A percentile compares a stretch with the other conserved stretches of the same genome.
Conservation (phyloP, 2,329 filamentous ascomycete genomes). For the Cladophialophora chaetospira region DNA sequence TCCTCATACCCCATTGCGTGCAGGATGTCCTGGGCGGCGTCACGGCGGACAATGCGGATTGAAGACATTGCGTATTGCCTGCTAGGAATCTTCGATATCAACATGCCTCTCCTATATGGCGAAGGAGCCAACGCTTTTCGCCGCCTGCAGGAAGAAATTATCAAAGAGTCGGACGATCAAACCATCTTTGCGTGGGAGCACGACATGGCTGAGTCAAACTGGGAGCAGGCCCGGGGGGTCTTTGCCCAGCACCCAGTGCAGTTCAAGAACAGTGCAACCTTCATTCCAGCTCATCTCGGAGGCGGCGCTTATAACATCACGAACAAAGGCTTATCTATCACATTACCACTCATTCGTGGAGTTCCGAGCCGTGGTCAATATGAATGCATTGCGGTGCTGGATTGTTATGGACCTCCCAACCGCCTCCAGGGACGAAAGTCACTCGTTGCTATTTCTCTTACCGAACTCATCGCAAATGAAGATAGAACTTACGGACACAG, state of each 20-base stretch:
- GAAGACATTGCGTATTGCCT: slow-evolving; percentile 51
- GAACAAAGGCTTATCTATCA: not conserved
- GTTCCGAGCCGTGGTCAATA: too few relatives aligned
- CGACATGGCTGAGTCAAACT: not conserved
- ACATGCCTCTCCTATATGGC: slow-evolving; percentile 51
- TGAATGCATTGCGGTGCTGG: too few relatives aligned
- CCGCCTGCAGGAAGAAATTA: slow-evolving; percentile 29
- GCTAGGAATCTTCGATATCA: slow-evolving; percentile 48
- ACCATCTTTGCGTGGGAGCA: slow-evolving; percentile 23
- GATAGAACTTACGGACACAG: too few relatives aligned
- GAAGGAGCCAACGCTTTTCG: slow-evolving; percentile 36
- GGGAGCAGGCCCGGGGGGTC: not conserved
- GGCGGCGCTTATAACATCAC: not conserved
- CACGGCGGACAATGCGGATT: slow-evolving; percentile 36
- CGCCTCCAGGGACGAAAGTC: too few relatives aligned
- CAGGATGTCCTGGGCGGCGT: slow-evolving; percentile 43
- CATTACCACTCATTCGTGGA: not conserved
- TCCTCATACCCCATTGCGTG: not conserved
- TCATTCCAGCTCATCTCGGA: not conserved
- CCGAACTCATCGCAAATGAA: too few relatives aligned
- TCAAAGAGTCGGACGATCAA: slow-evolving; percentile 22
- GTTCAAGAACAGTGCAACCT: not conserved
- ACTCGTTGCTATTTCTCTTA: too few relatives aligned
- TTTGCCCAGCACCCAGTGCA: not conserved
- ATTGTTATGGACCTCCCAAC: too few relatives aligned